Evolutionary conservation across 108 stramenopile species (phyloP).

Genomic region (Cyclostephanos invisitatus): DNA sequence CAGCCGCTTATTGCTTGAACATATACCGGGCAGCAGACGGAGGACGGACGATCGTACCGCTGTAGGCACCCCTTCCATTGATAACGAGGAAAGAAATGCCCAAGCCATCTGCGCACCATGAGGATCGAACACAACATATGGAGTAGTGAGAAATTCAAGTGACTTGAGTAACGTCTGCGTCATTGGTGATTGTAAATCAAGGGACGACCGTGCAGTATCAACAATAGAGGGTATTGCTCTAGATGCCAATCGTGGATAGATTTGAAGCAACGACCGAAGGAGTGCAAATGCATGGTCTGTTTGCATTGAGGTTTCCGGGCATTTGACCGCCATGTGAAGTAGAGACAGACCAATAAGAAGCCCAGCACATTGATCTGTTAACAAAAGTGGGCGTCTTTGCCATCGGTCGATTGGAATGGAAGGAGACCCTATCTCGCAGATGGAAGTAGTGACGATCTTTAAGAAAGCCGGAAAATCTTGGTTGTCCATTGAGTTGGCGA

Average conservation of each 20-base stretch:
- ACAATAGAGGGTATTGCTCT: conserved; percentile 32
- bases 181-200: not conserved
- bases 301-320: not conserved
- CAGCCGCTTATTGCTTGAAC: conserved; percentile 60
- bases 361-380: conserved; percentile 30
- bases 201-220: conserved; percentile 13
- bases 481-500: conserved; percentile 11
- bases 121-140: conserved; percentile 56
- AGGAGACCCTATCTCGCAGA: conserved; percentile 9
- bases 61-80: conserved; percentile 37
- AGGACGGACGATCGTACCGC: conserved; percentile 54
- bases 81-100: conserved; percentile 54
- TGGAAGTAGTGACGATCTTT: conserved; percentile 16
- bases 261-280: conserved; percentile 25
- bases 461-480: conserved; percentile 10
- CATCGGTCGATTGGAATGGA: conserved; percentile 15
- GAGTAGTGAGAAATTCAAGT: conserved; percentile 26
- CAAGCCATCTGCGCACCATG: conserved; percentile 73
- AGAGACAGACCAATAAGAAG: conserved; percentile 38
- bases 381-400: conserved; percentile 31
- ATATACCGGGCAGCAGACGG: conserved; percentile 64
- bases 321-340: conserved; percentile 21
- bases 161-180: conserved; percentile 6
- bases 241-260: conserved; percentile 33
- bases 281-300: conserved; percentile 14